A percentile compares a stretch with the other conserved stretches of the same genome.
These are phyloP conservation scores for Fusarium sp. DNA, from an alignment of 2,329 filamentous ascomycete species.

Conservation along the genomic window DNA sequence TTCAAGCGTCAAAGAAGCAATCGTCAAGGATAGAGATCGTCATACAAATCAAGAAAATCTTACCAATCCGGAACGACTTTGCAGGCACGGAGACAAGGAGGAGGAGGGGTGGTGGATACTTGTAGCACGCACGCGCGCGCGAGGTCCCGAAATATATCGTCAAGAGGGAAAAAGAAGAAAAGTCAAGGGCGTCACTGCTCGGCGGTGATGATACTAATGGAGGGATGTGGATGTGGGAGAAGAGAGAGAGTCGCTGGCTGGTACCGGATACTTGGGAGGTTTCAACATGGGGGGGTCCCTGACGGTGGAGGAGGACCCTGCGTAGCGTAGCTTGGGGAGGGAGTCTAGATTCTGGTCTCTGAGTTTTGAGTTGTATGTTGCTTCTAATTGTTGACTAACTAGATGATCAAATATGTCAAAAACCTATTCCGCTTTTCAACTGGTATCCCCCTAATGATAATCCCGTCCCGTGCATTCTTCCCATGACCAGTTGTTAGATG, in stretches of 20 bases:
- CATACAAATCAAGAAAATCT: constrained; percentile 42
- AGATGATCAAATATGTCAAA: background rate
- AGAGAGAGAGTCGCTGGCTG: constrained; percentile 1
- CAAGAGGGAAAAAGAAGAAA: constrained; percentile 11
- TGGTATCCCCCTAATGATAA: background rate
- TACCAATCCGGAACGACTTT: constrained; percentile 41
- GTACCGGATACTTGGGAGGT: constrained; percentile 27
- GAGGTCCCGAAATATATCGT: constrained; percentile 19
- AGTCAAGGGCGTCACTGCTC: constrained; percentile 35
- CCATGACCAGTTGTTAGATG: background rate
- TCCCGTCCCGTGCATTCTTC: background rate
- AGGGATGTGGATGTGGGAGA: background rate
- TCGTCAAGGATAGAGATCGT: constrained; percentile 41
- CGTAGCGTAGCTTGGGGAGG: constrained; percentile 8
- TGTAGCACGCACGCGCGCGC: constrained; percentile 16
- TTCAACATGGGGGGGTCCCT: constrained; percentile 21
- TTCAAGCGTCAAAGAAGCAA: constrained; percentile 14
- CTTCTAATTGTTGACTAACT: background rate
- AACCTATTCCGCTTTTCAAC: background rate
- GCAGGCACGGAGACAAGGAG: constrained; percentile 18
- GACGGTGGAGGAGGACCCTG: constrained; percentile 30
- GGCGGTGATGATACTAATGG: background rate
- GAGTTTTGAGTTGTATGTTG: background rate
- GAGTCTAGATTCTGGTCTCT: background rate
- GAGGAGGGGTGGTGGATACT: background rate